Evolutionary conservation across 2,329 filamentous ascomycete genomes (phyloP).

Genomic region (Aspergillus fischeri): DNA sequence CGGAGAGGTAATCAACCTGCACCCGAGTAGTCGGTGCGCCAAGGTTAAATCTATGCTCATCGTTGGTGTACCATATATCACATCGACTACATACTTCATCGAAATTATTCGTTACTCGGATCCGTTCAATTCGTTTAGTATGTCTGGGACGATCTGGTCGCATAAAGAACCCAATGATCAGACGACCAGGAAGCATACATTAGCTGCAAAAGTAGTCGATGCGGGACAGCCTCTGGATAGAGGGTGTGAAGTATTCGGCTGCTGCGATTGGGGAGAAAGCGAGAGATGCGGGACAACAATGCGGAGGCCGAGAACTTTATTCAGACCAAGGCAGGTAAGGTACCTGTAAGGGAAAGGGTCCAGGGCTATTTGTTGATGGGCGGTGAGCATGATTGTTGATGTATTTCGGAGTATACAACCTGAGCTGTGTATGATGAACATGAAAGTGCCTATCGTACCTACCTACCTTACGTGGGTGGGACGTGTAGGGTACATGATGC

Average conservation of each 20-base stretch:
- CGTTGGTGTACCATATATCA: no score
- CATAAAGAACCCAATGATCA: background rate
- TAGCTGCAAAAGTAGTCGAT: background rate
- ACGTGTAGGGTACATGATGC: background rate
- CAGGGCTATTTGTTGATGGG: conserved; percentile 5
- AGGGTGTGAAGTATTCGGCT: conserved; percentile 6
- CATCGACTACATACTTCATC: background rate
- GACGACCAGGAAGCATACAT: background rate
- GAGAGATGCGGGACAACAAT: background rate
- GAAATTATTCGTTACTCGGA: background rate
- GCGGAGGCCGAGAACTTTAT: background rate
- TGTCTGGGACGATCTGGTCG: background rate
- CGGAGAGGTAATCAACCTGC: background rate
- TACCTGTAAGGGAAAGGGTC: background rate
- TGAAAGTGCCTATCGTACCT: no score
- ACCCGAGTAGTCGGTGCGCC: background rate
- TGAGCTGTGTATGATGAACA: no score
- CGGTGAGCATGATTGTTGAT: conserved; percentile 6
- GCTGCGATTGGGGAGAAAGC: conserved; percentile 7
- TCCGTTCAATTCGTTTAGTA: background rate
- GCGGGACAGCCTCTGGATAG: background rate
- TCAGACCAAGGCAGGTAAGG: background rate
- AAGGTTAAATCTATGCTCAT: background rate
- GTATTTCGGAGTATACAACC: conserved; percentile 1
- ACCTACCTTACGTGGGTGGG: no score